phyloP scores from a whole-genome alignment of 257 asterid species.

The Nicotiana otophora region DNA sequence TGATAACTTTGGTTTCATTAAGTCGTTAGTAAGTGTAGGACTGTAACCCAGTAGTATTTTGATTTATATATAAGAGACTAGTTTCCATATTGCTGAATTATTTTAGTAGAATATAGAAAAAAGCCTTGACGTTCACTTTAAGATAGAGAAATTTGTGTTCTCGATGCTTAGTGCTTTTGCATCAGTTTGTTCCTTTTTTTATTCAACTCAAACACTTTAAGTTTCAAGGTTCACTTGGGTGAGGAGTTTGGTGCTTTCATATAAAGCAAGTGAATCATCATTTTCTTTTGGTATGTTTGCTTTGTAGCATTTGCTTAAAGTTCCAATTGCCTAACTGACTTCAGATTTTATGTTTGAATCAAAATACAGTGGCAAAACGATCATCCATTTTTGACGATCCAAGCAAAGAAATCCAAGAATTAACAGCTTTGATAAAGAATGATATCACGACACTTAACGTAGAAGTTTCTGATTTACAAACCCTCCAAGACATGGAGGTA shows the following conservation, averaged over 20 bases:
- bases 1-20: neutral
- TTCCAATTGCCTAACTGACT: neutral
- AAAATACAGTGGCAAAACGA: constrained; percentile 57
- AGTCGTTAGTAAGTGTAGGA: neutral
- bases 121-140: neutral
- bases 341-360: constrained; percentile 14
- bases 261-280: neutral
- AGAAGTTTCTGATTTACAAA: constrained; percentile 66
- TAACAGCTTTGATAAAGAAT: constrained; percentile 58
- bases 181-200: neutral
- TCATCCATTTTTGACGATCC: constrained; percentile 84
- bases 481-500: constrained; percentile 51
- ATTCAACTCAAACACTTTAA: too few species aligned
- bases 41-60: neutral
- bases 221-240: neutral
- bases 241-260: neutral
- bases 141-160: neutral
- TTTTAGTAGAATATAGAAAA: neutral
- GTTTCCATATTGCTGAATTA: neutral
- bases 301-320: neutral
- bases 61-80: neutral
- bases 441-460: constrained; percentile 62
- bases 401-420: constrained; percentile 75
- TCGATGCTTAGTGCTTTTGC: neutral
- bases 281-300: neutral